These are phyloP conservation scores for Candida ovalis DNA, from an alignment of 805 yeast species.

Conservation along the genomic window DNA sequence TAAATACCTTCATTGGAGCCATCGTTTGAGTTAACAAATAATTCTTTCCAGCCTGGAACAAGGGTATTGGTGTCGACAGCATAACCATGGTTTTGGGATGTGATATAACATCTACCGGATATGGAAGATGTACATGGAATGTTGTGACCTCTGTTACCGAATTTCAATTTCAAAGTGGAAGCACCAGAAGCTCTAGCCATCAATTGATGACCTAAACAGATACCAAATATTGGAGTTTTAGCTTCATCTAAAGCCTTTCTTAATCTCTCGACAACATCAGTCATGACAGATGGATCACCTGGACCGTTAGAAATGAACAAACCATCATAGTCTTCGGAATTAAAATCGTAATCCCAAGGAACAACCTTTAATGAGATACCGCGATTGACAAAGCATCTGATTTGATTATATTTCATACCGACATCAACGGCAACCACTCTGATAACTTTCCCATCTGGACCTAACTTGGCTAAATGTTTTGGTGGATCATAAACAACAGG, in stretches of 20 bases:
- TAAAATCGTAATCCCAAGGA: constrained; percentile 90
- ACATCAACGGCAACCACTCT: constrained; percentile 91
- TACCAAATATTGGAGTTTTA: constrained; percentile 92
- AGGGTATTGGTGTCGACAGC: constrained; percentile 87
- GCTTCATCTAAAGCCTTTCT: constrained; percentile 54
- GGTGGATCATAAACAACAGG: constrained; percentile 78
- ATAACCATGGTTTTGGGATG: constrained; percentile 98
- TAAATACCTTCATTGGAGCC: constrained; percentile 98
- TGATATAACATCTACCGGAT: constrained; percentile 93
- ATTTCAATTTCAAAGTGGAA: constrained; percentile 83
- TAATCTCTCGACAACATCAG: constrained; percentile 60
- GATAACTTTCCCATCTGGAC: constrained; percentile 71
- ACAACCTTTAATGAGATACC: constrained; percentile 96
- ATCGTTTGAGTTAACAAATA: constrained; percentile 94
- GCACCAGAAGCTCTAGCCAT: constrained; percentile 96
- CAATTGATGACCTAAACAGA: constrained; percentile 97
- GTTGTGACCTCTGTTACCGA: constrained; percentile 99
- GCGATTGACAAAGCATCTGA: constrained; percentile 91
- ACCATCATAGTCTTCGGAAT: constrained; percentile 85
- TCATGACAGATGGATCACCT: constrained; percentile 93
- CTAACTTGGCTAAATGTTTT: constrained; percentile 43
- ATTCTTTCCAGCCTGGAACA: constrained; percentile 81
- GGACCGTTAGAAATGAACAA: constrained; percentile 97
- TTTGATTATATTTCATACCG: constrained; percentile 97
- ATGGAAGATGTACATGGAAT: constrained; percentile 85